phyloP scores from a whole-genome alignment of 1,284 basidiomycete species.

The Fomitopsis schrenkii region DNA sequence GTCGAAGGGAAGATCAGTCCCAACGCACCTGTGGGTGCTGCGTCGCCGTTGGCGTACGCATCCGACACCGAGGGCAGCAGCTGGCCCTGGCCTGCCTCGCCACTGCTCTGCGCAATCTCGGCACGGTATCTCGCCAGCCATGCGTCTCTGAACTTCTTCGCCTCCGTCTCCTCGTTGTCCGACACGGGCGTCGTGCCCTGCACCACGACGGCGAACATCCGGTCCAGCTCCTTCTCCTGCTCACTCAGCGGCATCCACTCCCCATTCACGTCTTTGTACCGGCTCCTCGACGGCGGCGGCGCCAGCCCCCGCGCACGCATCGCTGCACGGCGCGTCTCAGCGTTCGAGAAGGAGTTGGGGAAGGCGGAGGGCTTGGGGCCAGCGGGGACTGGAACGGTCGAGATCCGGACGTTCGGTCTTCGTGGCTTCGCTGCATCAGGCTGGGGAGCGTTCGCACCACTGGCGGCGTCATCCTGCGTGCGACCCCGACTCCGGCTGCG shows the following conservation, averaged over 20 bases:
- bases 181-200: constrained; percentile 3
- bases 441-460: not conserved
- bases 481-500: constrained; percentile 1
- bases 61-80: not conserved
- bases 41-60: not conserved
- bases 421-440: constrained; percentile 3
- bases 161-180: constrained; percentile 20
- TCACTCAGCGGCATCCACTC: constrained; percentile 25
- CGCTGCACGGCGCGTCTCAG: constrained; percentile 26
- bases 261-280: constrained; percentile 17
- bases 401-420: constrained; percentile 15
- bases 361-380: constrained; percentile 14
- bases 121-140: constrained; percentile 25
- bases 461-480: not conserved
- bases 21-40: not conserved
- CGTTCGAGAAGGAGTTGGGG: constrained; percentile 23
- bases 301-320: constrained; percentile 27
- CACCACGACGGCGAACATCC: constrained; percentile 20
- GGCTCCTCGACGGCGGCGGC: constrained; percentile 11
- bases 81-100: not conserved
- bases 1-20: too few species aligned
- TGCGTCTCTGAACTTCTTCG: constrained; percentile 25
- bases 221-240: constrained; percentile 29
- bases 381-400: constrained; percentile 17
- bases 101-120: not conserved